Conservation (phyloP, 371 early-diverging fungal genomes). For the Zopfochytrium polystomum region DNA sequence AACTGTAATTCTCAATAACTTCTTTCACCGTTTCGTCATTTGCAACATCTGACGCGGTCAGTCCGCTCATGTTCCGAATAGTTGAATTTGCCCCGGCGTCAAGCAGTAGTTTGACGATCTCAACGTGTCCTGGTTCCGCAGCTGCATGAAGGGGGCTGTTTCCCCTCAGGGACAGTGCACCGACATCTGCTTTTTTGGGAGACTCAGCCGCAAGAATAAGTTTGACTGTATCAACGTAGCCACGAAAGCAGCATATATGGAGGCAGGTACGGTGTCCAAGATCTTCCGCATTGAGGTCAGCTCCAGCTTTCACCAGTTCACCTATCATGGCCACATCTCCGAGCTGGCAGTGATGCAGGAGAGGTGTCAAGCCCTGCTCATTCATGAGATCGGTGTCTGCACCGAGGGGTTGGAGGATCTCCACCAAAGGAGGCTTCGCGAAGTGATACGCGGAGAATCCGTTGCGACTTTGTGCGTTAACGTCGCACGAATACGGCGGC, state of each 20-base stretch:
- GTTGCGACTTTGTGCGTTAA: neutral
- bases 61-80: slow-evolving; percentile 11
- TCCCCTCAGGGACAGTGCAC: slow-evolving; percentile 13
- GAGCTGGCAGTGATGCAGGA: slow-evolving; percentile 22
- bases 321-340: no score
- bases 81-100: slow-evolving; percentile 14
- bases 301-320: slow-evolving; percentile 11
- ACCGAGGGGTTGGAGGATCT: neutral
- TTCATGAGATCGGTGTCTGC: slow-evolving; percentile 2
- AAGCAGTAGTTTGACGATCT: slow-evolving; percentile 16
- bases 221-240: slow-evolving; percentile 11
- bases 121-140: slow-evolving; percentile 21
- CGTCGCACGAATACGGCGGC: neutral
- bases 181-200: no score
- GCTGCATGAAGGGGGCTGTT: slow-evolving; percentile 30
- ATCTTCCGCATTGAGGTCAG: slow-evolving; percentile 10
- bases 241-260: slow-evolving; percentile 22
- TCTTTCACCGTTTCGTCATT: slow-evolving; percentile 15
- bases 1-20: slow-evolving; percentile 16
- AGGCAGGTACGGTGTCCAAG: slow-evolving; percentile 17
- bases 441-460: neutral
- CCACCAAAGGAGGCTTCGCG: neutral
- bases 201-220: neutral
- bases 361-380: slow-evolving; percentile 24
- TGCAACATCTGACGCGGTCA: slow-evolving; percentile 22